Conservation (phyloP, 306 rosid genomes). For the Canavalia ensiformis region DNA sequence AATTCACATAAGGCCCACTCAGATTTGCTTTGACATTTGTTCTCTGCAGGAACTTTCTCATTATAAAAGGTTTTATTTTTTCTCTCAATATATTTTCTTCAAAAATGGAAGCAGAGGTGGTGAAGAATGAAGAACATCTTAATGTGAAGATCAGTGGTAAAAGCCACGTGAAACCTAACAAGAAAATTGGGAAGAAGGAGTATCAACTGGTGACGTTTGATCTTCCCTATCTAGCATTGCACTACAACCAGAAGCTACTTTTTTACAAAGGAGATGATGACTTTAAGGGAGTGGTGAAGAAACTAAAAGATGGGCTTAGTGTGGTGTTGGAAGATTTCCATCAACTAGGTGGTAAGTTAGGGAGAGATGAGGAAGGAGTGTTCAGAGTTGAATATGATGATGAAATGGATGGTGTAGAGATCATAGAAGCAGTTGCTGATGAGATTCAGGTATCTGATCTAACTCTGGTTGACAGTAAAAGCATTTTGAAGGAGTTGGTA, state of each 20-base stretch:
- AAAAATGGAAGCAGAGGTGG: constrained; percentile 62
- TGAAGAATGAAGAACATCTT: constrained; percentile 42
- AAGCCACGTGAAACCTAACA: constrained; percentile 67
- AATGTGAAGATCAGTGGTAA: constrained; percentile 67
- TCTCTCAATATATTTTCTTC: background rate
- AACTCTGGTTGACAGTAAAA: constrained; percentile 65
- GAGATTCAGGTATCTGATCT: constrained; percentile 68
- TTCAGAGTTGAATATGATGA: constrained; percentile 84
- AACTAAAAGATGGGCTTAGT: constrained; percentile 72
- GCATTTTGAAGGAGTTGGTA: constrained; percentile 65
- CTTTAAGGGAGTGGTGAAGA: constrained; percentile 69
- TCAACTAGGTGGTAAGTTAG: constrained; percentile 88
- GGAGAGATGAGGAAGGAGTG: constrained; percentile 89
- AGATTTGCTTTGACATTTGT: too few relatives aligned
- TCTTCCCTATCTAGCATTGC: constrained; percentile 89
- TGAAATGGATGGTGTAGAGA: constrained; percentile 75
- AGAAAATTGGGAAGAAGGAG: constrained; percentile 70
- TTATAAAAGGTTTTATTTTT: background rate
- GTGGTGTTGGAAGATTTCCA: constrained; percentile 73
- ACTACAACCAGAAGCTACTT: constrained; percentile 91
- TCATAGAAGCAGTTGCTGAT: constrained; percentile 70
- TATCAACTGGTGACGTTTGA: constrained; percentile 86
- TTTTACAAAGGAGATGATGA: constrained; percentile 67
- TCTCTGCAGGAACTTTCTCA: too few relatives aligned
- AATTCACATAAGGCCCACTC: too few relatives aligned